These are phyloP conservation scores for Pyrenula aspistea DNA, from an alignment of 495 filamentous ascomycete genomes.

Conservation along the genomic window DNA sequence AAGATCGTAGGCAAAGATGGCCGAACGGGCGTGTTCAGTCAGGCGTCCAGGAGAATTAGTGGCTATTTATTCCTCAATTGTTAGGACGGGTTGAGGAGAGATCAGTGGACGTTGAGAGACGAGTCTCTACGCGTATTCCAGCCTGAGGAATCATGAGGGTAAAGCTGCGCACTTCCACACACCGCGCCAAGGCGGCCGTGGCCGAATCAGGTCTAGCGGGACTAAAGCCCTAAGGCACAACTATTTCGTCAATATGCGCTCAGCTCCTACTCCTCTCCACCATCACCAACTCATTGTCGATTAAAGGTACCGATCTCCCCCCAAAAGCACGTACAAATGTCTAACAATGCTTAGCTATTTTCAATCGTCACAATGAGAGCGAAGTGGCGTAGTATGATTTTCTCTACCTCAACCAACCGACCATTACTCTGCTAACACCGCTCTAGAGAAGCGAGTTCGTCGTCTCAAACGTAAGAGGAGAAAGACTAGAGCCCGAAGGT, in stretches of 20 bases:
- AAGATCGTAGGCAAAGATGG: too few relatives aligned
- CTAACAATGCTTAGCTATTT: background rate
- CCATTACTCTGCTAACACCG: background rate
- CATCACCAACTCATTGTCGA: background rate
- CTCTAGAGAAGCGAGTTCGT: conserved; percentile 75
- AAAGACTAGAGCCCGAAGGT: conserved; percentile 95
- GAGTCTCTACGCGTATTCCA: too few relatives aligned
- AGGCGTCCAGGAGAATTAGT: too few relatives aligned
- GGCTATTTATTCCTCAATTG: too few relatives aligned
- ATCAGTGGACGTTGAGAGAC: too few relatives aligned
- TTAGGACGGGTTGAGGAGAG: too few relatives aligned
- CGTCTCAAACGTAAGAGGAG: conserved; percentile 97
- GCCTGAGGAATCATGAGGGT: too few relatives aligned
- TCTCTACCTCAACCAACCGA: background rate
- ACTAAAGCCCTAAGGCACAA: background rate
- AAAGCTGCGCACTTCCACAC: too few relatives aligned
- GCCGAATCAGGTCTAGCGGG: too few relatives aligned
- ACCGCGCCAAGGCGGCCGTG: too few relatives aligned
- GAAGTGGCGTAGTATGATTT: conserved; percentile 68
- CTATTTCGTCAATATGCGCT: background rate
- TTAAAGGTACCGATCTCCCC: background rate
- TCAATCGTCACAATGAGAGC: conserved; percentile 68
- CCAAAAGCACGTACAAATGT: background rate
- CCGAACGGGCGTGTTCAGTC: too few relatives aligned
- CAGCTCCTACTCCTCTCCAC: background rate